Conservation (phyloP, 768 basidiomycete genomes). For the Candolleomyces efflorescens region DNA sequence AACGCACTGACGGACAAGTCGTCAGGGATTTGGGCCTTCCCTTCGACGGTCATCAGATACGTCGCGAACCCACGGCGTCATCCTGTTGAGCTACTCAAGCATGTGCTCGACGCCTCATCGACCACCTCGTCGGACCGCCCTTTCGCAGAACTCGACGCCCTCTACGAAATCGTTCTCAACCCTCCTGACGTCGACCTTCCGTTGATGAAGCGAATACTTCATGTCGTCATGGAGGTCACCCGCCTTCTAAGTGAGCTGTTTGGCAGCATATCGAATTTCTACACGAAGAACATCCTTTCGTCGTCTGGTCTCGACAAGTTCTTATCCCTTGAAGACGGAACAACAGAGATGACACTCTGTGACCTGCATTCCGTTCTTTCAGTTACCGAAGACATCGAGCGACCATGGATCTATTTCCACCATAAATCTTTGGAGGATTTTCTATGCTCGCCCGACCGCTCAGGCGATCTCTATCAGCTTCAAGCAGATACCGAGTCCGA, state of each 20-base stretch:
- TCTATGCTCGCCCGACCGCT: neutral
- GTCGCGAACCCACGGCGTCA: slow-evolving; percentile 1
- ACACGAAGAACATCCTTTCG: neutral
- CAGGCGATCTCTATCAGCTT: slow-evolving; percentile 4
- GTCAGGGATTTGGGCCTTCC: slow-evolving; percentile 7
- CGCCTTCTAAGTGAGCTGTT: too few species aligned
- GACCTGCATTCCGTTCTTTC: slow-evolving; percentile 3
- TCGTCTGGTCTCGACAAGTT: neutral
- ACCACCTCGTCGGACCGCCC: neutral
- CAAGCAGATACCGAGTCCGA: neutral
- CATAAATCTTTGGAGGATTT: slow-evolving; percentile 4
- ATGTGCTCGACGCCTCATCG: neutral
- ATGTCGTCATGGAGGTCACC: neutral
- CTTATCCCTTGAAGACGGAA: neutral
- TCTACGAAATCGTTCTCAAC: slow-evolving; percentile 1
- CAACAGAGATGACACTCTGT: neutral
- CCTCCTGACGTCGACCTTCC: neutral
- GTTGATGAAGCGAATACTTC: neutral
- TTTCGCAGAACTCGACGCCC: slow-evolving; percentile 3
- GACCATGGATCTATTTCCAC: neutral
- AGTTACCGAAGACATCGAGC: neutral
- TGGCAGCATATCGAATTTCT: too few species aligned
- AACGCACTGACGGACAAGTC: neutral
- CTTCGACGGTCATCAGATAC: slow-evolving; percentile 4
- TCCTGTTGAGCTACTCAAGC: neutral